Percentiles rank a stretch among this genome's conserved stretches.
phyloP scores from a whole-genome alignment of 331 rosid genomes.

The Erythrophleum ivorense region DNA sequence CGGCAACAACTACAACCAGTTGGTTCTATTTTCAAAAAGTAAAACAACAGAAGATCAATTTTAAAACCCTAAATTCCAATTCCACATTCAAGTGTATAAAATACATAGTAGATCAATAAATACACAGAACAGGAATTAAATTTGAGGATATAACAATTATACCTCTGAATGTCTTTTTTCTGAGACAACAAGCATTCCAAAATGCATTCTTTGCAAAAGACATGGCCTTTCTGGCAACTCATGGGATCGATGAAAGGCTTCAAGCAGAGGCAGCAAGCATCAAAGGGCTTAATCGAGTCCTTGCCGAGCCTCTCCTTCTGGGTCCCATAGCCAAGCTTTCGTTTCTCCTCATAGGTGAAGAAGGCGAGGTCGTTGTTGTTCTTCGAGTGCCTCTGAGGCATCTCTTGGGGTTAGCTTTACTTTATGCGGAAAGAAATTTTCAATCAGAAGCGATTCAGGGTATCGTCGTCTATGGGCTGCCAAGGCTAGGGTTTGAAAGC shows the following conservation, averaged over 20 bases:
- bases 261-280: constrained; percentile 89
- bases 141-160: background rate
- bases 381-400: constrained; percentile 99
- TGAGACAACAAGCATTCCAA: constrained; percentile 85
- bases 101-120: background rate
- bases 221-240: constrained; percentile 84
- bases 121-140: background rate
- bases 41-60: background rate
- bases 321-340: constrained; percentile 92
- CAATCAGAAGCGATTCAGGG: background rate
- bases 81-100: background rate
- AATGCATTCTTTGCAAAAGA: constrained; percentile 91
- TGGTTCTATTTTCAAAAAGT: background rate
- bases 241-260: constrained; percentile 53
- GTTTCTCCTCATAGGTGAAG: constrained; percentile 99
- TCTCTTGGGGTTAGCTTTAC: constrained; percentile 22
- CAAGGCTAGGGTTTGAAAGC: background rate
- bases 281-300: constrained; percentile 96
- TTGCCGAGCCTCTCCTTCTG: constrained; percentile 92
- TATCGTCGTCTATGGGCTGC: background rate
- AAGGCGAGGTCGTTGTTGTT: constrained; percentile 98
- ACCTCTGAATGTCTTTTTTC: constrained; percentile 96
- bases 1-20: background rate
- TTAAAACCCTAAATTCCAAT: background rate
- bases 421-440: background rate